A percentile compares a stretch with the other conserved stretches of the same genome.
phyloP scores from a whole-genome alignment of 2,329 filamentous ascomycete genomes.

The Raffaelea arxii region DNA sequence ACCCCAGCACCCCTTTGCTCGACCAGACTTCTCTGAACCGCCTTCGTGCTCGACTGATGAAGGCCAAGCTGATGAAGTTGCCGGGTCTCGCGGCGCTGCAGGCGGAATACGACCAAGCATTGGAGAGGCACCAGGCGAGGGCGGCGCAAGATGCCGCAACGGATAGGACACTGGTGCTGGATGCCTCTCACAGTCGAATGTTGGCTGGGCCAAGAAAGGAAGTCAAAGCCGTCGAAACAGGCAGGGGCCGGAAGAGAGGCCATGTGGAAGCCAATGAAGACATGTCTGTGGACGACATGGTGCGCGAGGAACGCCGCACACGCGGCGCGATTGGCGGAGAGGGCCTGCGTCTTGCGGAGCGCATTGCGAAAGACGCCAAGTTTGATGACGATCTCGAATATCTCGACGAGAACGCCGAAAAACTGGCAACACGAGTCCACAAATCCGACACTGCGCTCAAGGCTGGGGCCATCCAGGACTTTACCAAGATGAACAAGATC shows the following conservation, averaged over 20 bases:
- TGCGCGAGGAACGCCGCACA: constrained; percentile 84
- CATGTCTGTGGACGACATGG: constrained; percentile 95
- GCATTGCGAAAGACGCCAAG: constrained; percentile 86
- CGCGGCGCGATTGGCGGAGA: constrained; percentile 70
- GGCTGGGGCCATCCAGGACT: constrained; percentile 77
- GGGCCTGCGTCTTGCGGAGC: constrained; percentile 72
- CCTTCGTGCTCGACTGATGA: constrained; percentile 90
- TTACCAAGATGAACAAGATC: constrained; percentile 78
- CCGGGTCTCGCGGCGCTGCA: constrained; percentile 70
- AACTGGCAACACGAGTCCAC: constrained; percentile 77
- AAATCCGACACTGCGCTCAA: constrained; percentile 82
- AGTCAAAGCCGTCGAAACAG: constrained; percentile 68
- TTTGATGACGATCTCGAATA: constrained; percentile 93
- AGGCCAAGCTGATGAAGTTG: constrained; percentile 75
- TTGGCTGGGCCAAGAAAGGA: constrained; percentile 66
- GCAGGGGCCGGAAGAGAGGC: constrained; percentile 74
- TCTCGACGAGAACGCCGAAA: constrained; percentile 91
- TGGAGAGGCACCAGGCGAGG: too few relatives aligned
- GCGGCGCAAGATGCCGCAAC: constrained; percentile 36
- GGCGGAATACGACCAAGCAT: constrained; percentile 70
- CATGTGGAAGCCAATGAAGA: constrained; percentile 85
- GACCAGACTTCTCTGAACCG: constrained; percentile 79
- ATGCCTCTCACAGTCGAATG: constrained; percentile 82
- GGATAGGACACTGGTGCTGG: constrained; percentile 66
- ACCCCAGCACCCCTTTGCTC: constrained; percentile 35